Evolutionary conservation across 495 filamentous ascomycete genomes (phyloP), one percentile per base, ranked within the genome.

Genomic region (Neurospora sp.): DNA sequence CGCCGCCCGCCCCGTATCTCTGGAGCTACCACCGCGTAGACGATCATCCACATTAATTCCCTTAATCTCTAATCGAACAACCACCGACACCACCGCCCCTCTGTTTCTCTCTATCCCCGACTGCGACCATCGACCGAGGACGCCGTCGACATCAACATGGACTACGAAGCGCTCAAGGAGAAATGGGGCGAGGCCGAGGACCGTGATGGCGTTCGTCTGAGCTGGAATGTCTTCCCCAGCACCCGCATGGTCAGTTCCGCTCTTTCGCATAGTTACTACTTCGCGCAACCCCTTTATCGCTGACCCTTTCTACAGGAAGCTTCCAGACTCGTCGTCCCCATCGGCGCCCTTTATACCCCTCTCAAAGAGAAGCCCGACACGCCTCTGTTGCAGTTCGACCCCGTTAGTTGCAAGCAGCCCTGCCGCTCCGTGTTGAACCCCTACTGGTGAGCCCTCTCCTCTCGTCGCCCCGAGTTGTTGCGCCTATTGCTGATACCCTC

Each of bases 141-240:
- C 54, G 54, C 54, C 54, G 54, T 66, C 27, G 54, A 35, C 54
- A 66, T 66, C 54, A 75, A 48, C 48, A 88, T 89, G 87, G 87
- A 88, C 75, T 86, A 88, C 77, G 87, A 89, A 75, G 81, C 83
- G 39, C 78, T 97, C 77, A 99, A 99, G 85, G 96, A 98, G 83
- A 92, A 94, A 85, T 99, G 96, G 96, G 92, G 92, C 78, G 94
- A 96, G 82, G 90, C 96, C 73, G 96, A 99, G 85, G 96, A 99
- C 76, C 90, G 94, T 69, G 96, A 99, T 91, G 96, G 96, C 72
- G 88, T 98, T 79, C 90, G 96, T 78, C 89, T 99, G 72, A 98
- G 96, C 83, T 99, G 96, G 96, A 99, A 99, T 81, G 97, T 96
- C 44, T 98, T 99, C 83, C 96, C 96, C 73, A 97, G 95, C 86